Evolutionary conservation across 176 grass and related monocot species (phyloP), one percentile per base, ranked within the genome.

Genomic region (Ananas comosus): DNA sequence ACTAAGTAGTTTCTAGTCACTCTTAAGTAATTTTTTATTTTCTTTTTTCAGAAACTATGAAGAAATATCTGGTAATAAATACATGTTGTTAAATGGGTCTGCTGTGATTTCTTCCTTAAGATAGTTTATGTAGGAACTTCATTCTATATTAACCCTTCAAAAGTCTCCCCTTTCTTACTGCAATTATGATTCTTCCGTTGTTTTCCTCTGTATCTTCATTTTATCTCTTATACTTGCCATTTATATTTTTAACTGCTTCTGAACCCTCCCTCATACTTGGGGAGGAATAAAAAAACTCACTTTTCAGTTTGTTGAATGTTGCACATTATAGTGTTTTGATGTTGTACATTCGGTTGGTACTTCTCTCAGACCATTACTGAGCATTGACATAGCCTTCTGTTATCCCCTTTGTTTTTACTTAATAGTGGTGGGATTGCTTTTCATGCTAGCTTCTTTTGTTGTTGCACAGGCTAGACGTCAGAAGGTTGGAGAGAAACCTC

Each of bases 401-500:
- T 22, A 2, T 11, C 21, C 5, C 17, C 22, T 74, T 71, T 23
- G 54, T 63, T 72, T 67, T 50, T 68, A 1, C 11, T 67, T 65
- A 68, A 51, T 51, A 71, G 56, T 65, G 25, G 4, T 4, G 52
- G 50, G 65, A 48, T 3, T 67, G 48, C 24, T 49, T 79, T 68
- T 47, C 21, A 42, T 72, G 6, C 33, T 56, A 28, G 10, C 23
- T 12, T 13, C 33, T 48, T 49, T 59, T 77, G 33, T 66, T 78
- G 33, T 89, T 85, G 87, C 50, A 74, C 78, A 99, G 94, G 75
- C 89, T 80, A 88, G 89, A 83, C 88, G 84, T 68, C 94, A 93
- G 68, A 99, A 99, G 72, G 89, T 93, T 67, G 94, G 94, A 50
- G 94, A 99, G 72, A 99, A 99, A 78, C 74, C 89, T 19, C 82